phyloP scores from a whole-genome alignment of 2,329 filamentous ascomycete species.

The Tolypocladium ovalisporum region DNA sequence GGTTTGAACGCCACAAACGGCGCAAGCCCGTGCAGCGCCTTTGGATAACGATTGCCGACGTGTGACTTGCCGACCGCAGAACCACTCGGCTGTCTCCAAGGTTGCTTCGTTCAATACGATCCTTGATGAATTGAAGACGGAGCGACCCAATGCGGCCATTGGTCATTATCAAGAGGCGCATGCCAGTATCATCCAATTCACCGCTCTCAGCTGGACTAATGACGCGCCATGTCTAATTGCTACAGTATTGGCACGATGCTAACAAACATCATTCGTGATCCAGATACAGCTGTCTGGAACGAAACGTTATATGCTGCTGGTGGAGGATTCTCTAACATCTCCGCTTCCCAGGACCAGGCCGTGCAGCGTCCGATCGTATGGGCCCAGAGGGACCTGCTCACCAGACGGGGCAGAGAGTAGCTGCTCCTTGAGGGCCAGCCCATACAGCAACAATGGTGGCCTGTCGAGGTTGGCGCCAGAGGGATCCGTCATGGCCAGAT shows the following conservation, averaged over 20 bases:
- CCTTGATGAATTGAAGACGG: neutral
- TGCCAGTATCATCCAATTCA: neutral
- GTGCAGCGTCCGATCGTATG: slow-evolving; percentile 71
- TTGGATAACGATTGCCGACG: neutral
- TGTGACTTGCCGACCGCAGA: neutral
- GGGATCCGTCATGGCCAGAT: slow-evolving; percentile 35
- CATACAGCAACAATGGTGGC: slow-evolving; percentile 46
- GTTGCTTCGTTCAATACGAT: neutral
- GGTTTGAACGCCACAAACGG: neutral
- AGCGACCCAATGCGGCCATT: neutral
- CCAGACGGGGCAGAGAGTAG: slow-evolving; percentile 49
- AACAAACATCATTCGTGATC: neutral
- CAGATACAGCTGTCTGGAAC: no score
- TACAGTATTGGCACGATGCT: neutral
- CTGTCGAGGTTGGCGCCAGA: slow-evolving; percentile 20
- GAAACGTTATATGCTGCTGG: neutral
- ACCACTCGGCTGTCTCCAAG: neutral
- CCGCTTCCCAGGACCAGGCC: slow-evolving; percentile 66
- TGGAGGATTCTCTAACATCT: slow-evolving; percentile 28
- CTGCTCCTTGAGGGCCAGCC: slow-evolving; percentile 79
- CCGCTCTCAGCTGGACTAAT: neutral
- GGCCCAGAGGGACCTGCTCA: slow-evolving; percentile 60
- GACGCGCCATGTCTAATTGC: neutral
- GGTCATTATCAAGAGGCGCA: neutral
- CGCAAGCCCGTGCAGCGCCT: neutral